A percentile compares a stretch with the other conserved stretches of the same genome.
Conservation (phyloP, 169 alveolate genomes). For the Miamiensis avidus region DNA sequence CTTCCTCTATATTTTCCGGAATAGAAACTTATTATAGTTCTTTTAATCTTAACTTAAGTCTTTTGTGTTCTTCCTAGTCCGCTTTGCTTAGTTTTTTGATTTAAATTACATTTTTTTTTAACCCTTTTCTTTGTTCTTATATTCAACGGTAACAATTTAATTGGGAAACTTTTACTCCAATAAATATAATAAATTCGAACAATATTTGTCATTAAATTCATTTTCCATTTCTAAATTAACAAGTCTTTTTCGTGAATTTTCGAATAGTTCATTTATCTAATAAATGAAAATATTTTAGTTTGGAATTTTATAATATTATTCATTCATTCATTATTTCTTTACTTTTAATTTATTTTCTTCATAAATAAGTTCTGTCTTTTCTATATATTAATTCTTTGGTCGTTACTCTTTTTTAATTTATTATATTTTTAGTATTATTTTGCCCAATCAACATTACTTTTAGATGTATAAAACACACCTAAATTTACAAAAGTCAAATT, state of each 20-base stretch:
- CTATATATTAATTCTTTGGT: background rate
- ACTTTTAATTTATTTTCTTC: background rate
- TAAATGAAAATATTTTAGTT: too few species aligned
- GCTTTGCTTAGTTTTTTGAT: background rate
- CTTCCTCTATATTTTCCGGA: background rate
- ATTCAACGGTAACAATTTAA: background rate
- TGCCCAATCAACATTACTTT: background rate
- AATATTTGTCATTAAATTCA: too few species aligned
- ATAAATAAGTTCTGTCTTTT: background rate
- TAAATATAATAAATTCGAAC: too few species aligned
- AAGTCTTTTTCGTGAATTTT: background rate
- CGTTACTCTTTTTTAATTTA: background rate
- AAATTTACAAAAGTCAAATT: background rate
- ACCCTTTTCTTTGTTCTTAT: background rate
- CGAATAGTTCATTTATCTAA: background rate
- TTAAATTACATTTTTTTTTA: too few species aligned
- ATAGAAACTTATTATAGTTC: background rate
- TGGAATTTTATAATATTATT: background rate
- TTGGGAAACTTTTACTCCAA: background rate
- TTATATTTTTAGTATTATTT: too few species aligned
- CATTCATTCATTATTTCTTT: too few species aligned
- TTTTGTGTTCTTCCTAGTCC: background rate
- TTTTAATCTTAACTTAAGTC: background rate
- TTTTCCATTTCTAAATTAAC: background rate
- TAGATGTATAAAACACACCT: background rate